A percentile compares a stretch with the other conserved stretches of the same genome.
Evolutionary conservation across 2,329 filamentous ascomycete genomes (phyloP).

Genomic region (Aspergillus sp.): DNA sequence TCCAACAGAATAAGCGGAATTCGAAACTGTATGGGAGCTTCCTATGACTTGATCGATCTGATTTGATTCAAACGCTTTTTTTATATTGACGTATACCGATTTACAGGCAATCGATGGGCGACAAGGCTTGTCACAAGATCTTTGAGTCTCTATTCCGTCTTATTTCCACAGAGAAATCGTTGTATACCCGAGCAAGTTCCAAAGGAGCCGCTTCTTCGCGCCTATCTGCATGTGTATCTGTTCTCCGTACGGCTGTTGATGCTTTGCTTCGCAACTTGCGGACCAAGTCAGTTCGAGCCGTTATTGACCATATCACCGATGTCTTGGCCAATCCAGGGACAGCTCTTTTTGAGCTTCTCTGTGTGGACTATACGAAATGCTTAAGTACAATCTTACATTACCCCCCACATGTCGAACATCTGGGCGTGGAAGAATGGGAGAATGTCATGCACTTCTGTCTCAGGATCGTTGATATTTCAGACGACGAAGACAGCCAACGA

Average conservation of each 20-base stretch:
- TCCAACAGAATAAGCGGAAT: conserved; percentile 52
- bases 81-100: conserved; percentile 15
- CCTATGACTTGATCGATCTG: neutral
- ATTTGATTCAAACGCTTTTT: neutral
- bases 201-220: conserved; percentile 55
- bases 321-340: conserved; percentile 64
- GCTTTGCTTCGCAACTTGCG: conserved; percentile 68
- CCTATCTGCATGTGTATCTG: conserved; percentile 68
- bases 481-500: conserved; percentile 29
- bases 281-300: conserved; percentile 72
- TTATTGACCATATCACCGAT: conserved; percentile 80
- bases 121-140: conserved; percentile 78
- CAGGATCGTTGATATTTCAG: conserved; percentile 53
- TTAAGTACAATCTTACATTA: conserved; percentile 69
- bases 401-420: conserved; percentile 75
- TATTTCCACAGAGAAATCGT: conserved; percentile 67
- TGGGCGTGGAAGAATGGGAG: conserved; percentile 69
- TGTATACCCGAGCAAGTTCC: conserved; percentile 56
- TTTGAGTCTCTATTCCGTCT: conserved; percentile 78
- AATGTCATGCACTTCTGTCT: conserved; percentile 68
- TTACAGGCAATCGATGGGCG: conserved; percentile 55
- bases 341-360: conserved; percentile 66
- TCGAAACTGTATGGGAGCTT: conserved; percentile 34
- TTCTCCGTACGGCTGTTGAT: conserved; percentile 70
- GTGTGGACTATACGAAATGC: conserved; percentile 75